Percentiles rank a stretch among this genome's conserved stretches.
Evolutionary conservation across 768 basidiomycete genomes (phyloP).

Genomic region (Kwoniella dendrophila): DNA sequence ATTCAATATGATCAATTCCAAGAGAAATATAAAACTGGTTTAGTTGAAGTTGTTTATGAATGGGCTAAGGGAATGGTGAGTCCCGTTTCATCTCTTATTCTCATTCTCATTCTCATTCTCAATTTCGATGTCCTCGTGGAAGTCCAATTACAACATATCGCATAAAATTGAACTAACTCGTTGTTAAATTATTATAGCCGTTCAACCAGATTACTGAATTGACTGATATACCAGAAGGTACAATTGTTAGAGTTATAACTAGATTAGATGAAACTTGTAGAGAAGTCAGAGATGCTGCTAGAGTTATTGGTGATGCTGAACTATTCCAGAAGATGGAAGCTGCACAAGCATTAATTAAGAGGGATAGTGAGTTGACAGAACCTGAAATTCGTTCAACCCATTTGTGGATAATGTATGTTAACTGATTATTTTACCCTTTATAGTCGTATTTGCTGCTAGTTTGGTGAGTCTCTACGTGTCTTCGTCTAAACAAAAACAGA

Average conservation of each 20-base stretch:
- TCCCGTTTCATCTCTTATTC: conserved; percentile 7
- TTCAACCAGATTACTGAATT: conserved; percentile 90
- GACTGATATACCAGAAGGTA: conserved; percentile 95
- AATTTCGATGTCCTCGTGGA: background rate
- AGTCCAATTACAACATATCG: no score
- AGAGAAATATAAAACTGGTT: conserved; percentile 79
- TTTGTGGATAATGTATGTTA: no score
- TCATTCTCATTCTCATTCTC: no score
- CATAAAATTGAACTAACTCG: no score
- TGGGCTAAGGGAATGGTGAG: conserved; percentile 98
- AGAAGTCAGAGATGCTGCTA: conserved; percentile 93
- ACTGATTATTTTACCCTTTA: conserved; percentile 1
- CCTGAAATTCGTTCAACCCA: no score
- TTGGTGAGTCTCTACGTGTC: conserved; percentile 46
- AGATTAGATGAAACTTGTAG: conserved; percentile 94
- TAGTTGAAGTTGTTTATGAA: conserved; percentile 96
- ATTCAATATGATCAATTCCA: conserved; percentile 79
- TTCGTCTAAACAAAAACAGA: no score
- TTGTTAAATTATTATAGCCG: conserved; percentile 63
- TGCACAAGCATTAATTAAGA: conserved; percentile 86
- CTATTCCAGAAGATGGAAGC: conserved; percentile 98
- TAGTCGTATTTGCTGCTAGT: conserved; percentile 55
- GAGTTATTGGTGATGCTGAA: conserved; percentile 94
- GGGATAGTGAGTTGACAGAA: conserved; percentile 76
- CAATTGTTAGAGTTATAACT: conserved; percentile 93